phyloP scores from a whole-genome alignment of 129 eudicot species.

The Flaveria sonorensis region DNA sequence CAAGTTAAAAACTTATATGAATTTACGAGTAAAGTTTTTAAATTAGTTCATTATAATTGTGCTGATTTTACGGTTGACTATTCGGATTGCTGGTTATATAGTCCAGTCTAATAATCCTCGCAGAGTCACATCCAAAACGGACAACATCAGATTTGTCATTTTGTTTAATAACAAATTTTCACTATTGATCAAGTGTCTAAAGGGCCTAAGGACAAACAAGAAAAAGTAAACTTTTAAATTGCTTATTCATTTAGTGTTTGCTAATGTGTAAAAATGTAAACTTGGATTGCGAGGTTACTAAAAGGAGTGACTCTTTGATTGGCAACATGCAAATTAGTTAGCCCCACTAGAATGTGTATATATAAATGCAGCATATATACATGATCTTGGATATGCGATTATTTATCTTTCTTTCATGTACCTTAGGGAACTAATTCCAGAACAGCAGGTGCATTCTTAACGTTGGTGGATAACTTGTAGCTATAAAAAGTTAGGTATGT shows the following conservation, averaged over 20 bases:
- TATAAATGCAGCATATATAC: not conserved
- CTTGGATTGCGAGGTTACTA: not conserved
- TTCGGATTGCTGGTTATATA: not conserved
- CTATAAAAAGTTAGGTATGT: not conserved
- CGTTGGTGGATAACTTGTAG: conserved; percentile 17
- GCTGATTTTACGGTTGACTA: not conserved
- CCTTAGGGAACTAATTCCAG: conserved; percentile 86
- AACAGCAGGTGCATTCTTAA: conserved; percentile 69
- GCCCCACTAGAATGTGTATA: not conserved
- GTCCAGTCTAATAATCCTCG: not conserved
- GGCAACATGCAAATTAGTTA: not conserved
- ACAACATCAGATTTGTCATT: not conserved
- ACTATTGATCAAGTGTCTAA: not conserved
- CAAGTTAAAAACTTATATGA: not conserved
- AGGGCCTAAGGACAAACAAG: not conserved
- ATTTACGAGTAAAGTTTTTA: not conserved
- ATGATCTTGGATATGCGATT: not conserved
- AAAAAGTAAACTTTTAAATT: not conserved
- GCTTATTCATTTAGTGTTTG: not conserved
- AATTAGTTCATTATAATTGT: not conserved
- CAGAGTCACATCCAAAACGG: not conserved
- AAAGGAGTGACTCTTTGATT: not conserved
- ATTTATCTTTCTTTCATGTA: conserved; percentile 23
- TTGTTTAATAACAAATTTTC: not conserved
- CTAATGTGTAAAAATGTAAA: not conserved